Evolutionary conservation across 1,284 basidiomycete species (phyloP).

Genomic region (Ganoderma lucidum): DNA sequence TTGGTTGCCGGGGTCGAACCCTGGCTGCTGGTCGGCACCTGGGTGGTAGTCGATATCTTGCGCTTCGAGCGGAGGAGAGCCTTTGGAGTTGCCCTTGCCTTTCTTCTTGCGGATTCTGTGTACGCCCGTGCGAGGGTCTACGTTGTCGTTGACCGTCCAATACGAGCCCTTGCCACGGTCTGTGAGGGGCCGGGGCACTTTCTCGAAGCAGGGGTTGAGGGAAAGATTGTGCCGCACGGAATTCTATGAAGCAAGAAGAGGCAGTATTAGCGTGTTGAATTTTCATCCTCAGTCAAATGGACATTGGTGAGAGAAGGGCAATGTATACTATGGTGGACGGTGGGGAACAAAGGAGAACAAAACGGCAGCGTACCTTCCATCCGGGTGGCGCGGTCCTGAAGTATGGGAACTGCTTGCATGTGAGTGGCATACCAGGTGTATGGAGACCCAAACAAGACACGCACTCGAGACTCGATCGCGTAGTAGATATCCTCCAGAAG

Average conservation of each 20-base stretch:
- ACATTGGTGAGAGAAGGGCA: neutral
- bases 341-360: conserved; percentile 6
- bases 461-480: conserved; percentile 83
- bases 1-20: conserved; percentile 62
- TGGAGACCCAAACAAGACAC: conserved; percentile 39
- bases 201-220: conserved; percentile 93
- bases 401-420: conserved; percentile 74
- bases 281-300: neutral
- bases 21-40: conserved; percentile 40
- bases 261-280: conserved; percentile 39
- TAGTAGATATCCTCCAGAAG: conserved; percentile 88
- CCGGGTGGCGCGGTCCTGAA: conserved; percentile 83
- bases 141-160: conserved; percentile 88
- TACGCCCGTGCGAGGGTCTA: conserved; percentile 85
- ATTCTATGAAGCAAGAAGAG: conserved; percentile 60
- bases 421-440: conserved; percentile 14
- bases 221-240: conserved; percentile 95
- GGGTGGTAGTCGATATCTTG: conserved; percentile 67
- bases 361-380: conserved; percentile 74
- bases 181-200: conserved; percentile 87
- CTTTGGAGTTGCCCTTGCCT: conserved; percentile 60
- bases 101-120: conserved; percentile 87
- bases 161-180: conserved; percentile 89
- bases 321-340: neutral
- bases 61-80: conserved; percentile 37